A percentile compares a stretch with the other conserved stretches of the same genome.
phyloP scores from a whole-genome alignment of 495 filamentous ascomycete species.

The Neurospora sp. region DNA sequence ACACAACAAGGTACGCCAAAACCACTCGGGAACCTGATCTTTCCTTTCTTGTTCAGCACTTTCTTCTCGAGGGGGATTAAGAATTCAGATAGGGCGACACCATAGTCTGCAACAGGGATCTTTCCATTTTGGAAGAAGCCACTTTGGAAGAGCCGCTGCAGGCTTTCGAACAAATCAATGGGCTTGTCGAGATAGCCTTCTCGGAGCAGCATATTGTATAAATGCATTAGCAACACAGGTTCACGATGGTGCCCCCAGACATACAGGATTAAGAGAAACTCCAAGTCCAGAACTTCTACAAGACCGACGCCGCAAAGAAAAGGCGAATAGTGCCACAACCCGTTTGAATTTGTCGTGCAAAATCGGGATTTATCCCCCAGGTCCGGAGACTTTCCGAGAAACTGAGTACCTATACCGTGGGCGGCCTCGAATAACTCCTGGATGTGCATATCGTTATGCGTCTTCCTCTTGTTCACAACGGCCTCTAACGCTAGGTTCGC shows the following conservation, averaged over 20 bases:
- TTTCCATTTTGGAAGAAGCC: conserved; percentile 24
- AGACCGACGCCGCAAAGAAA: conserved; percentile 39
- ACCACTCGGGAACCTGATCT: not conserved
- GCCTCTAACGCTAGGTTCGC: not conserved
- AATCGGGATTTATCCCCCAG: conserved; percentile 23
- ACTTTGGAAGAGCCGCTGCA: not conserved
- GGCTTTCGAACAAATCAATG: conserved; percentile 6
- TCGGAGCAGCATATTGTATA: conserved; percentile 38
- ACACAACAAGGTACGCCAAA: not conserved
- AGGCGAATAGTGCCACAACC: conserved; percentile 41
- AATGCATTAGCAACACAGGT: conserved; percentile 13
- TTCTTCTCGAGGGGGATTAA: not conserved
- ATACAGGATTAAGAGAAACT: conserved; percentile 21
- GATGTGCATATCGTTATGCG: conserved; percentile 8
- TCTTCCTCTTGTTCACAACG: not conserved
- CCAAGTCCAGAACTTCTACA: conserved; percentile 27
- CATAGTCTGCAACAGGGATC: conserved; percentile 21
- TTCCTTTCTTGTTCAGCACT: not conserved
- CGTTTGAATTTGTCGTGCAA: conserved; percentile 30
- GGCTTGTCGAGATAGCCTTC: conserved; percentile 25
- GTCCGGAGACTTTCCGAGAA: not conserved
- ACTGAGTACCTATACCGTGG: not conserved
- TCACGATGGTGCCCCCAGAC: conserved; percentile 24
- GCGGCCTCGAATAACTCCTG: conserved; percentile 10
- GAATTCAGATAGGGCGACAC: not conserved